These are phyloP conservation scores for Argentina anserina DNA, from an alignment of 306 rosid genomes.

Conservation along the genomic window DNA sequence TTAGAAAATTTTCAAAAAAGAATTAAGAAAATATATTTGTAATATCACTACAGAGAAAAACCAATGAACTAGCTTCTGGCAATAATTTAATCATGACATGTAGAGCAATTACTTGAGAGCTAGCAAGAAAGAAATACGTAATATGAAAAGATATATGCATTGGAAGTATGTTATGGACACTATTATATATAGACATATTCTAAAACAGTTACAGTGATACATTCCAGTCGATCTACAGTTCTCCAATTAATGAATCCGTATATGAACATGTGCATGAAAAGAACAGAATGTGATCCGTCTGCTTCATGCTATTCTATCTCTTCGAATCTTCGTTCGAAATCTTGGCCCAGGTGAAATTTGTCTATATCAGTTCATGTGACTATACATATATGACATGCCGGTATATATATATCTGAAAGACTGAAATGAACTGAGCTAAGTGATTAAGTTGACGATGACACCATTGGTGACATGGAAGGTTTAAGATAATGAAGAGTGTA, in stretches of 20 bases:
- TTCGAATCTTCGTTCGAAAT: neutral
- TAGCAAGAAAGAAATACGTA: neutral
- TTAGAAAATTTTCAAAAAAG: too few species aligned
- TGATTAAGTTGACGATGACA: neutral
- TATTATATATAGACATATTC: neutral
- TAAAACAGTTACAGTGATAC: neutral
- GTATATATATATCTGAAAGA: too few species aligned
- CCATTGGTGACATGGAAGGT: neutral
- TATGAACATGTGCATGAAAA: neutral
- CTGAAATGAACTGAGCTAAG: neutral
- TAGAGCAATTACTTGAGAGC: conserved; percentile 3
- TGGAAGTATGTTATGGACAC: neutral
- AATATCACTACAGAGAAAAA: neutral
- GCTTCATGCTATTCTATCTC: neutral
- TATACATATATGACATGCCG: neutral
- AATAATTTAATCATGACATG: neutral
- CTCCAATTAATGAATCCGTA: neutral
- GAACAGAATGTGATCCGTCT: neutral
- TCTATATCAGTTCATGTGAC: neutral
- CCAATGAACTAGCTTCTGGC: neutral
- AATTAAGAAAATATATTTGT: too few species aligned
- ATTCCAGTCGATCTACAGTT: neutral
- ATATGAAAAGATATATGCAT: too few species aligned
- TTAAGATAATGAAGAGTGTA: neutral
- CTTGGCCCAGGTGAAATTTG: neutral